Conservation (phyloP, 805 yeast species). For the Saccharomycopsis sp. region DNA sequence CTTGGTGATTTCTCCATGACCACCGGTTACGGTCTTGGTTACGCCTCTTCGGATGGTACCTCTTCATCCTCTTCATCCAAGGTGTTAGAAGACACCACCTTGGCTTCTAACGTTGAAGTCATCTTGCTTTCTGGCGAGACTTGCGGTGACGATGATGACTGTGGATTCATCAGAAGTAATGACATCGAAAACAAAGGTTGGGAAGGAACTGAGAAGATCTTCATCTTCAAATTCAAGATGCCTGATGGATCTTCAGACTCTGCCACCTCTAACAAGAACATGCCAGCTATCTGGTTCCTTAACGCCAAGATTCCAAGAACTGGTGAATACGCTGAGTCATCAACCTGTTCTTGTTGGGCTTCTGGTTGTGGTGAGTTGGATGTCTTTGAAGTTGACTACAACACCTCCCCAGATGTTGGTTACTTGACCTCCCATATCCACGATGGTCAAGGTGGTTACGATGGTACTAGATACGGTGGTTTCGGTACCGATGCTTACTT, state of each 20-base stretch:
- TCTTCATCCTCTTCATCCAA: constrained; percentile 64
- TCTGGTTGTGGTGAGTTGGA: constrained; percentile 98
- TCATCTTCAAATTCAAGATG: constrained; percentile 92
- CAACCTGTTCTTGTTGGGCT: constrained; percentile 90
- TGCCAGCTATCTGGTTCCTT: constrained; percentile 98
- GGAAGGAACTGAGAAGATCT: constrained; percentile 75
- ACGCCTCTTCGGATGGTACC: constrained; percentile 69
- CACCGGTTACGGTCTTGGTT: constrained; percentile 91
- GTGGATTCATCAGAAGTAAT: constrained; percentile 82
- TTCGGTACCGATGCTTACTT: constrained; percentile 88
- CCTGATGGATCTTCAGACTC: constrained; percentile 58
- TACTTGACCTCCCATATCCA: constrained; percentile 79
- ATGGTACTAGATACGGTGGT: constrained; percentile 45
- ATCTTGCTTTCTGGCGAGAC: constrained; percentile 70
- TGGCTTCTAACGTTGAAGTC: constrained; percentile 72
- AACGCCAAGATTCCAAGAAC: constrained; percentile 97
- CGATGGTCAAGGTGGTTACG: constrained; percentile 64
- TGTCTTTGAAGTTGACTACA: constrained; percentile 76
- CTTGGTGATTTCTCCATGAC: constrained; percentile 84
- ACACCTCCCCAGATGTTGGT: constrained; percentile 49
- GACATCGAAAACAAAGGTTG: constrained; percentile 95
- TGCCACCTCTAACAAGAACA: constrained; percentile 62
- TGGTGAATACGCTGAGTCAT: constrained; percentile 72
- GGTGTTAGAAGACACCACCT: constrained; percentile 59
- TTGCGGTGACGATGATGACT: constrained; percentile 48